These are phyloP conservation scores for Cyberlindnera saturnus DNA, from an alignment of 805 yeast species.

Conservation along the genomic window DNA sequence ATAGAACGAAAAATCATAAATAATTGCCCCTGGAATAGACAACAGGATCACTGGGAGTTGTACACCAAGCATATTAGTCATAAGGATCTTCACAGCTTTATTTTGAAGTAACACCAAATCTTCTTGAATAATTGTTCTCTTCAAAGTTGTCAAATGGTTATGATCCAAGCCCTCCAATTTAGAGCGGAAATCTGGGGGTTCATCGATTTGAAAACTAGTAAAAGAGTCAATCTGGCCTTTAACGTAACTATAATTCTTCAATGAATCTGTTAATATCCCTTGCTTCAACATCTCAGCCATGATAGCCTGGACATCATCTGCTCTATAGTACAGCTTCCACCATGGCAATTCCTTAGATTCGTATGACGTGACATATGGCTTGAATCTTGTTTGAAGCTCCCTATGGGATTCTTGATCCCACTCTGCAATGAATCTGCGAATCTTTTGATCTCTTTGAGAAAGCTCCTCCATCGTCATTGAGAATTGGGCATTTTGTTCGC, in stretches of 20 bases:
- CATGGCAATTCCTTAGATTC: conserved; percentile 24
- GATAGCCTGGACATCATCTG: conserved; percentile 25
- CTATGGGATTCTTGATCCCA: conserved; percentile 27
- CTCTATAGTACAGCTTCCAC: conserved; percentile 27
- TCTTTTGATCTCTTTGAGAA: conserved; percentile 8
- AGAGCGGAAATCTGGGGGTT: conserved; percentile 1
- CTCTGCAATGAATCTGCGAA: conserved; percentile 17
- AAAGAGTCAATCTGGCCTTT: conserved; percentile 27
- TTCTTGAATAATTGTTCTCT: conserved; percentile 15
- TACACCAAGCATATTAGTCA: conserved; percentile 24
- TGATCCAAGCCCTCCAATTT: conserved; percentile 8
- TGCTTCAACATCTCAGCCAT: conserved; percentile 23
- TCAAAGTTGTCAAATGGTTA: conserved; percentile 15
- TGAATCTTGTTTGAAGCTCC: conserved; percentile 25
- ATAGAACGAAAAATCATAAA: conserved; percentile 24
- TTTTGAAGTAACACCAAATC: conserved; percentile 21
- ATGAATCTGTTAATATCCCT: conserved; percentile 21
- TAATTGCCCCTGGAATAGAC: conserved; percentile 22
- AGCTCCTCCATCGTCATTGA: conserved; percentile 19
- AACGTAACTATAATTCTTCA: conserved; percentile 24
- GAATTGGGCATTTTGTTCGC: conserved; percentile 13
- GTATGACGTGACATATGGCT: conserved; percentile 22
- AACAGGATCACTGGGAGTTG: conserved; percentile 27
- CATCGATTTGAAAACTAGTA: conserved; percentile 14
- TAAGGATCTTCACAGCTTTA: conserved; percentile 20